Percentiles rank a stretch among this genome's conserved stretches.
These are phyloP conservation scores for Geotrichum fermentans DNA, from an alignment of 1,139 yeast species.

Conservation along the genomic window DNA sequence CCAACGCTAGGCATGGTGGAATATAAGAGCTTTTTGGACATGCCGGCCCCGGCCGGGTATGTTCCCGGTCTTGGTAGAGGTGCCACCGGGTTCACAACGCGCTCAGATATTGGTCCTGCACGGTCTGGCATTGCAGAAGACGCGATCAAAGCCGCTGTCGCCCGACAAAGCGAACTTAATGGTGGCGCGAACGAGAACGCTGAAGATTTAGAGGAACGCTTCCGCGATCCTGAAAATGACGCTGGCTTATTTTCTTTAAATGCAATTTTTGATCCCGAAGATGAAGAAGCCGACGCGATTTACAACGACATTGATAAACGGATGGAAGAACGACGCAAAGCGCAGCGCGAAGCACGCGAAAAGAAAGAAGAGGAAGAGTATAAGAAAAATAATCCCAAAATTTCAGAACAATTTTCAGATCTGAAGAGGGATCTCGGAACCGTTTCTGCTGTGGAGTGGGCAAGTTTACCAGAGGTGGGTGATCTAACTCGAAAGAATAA, in stretches of 20 bases:
- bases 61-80: slow-evolving; percentile 94
- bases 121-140: slow-evolving; percentile 41
- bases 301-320: slow-evolving; percentile 61
- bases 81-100: slow-evolving; percentile 86
- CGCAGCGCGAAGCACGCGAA: slow-evolving; percentile 37
- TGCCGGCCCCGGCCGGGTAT: slow-evolving; percentile 85
- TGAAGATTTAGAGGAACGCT: slow-evolving; percentile 34
- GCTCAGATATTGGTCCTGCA: slow-evolving; percentile 65
- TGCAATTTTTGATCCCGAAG: slow-evolving; percentile 44
- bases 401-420: slow-evolving; percentile 48
- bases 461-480: slow-evolving; percentile 76
- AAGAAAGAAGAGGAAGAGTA: slow-evolving; percentile 30
- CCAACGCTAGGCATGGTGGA: slow-evolving; percentile 15
- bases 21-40: slow-evolving; percentile 56
- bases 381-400: slow-evolving; percentile 34
- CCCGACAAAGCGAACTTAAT: slow-evolving; percentile 36
- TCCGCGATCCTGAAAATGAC: slow-evolving; percentile 41
- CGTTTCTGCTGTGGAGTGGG: slow-evolving; percentile 74
- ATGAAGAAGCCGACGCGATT: slow-evolving; percentile 72
- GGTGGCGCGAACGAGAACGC: slow-evolving; percentile 36
- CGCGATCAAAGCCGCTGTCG: slow-evolving; percentile 36
- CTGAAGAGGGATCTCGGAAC: slow-evolving; percentile 57
- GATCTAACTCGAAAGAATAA: slow-evolving; percentile 81
- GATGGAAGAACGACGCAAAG: slow-evolving; percentile 42
- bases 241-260: slow-evolving; percentile 37